Evolutionary conservation across 2,329 filamentous ascomycete species (phyloP).

Genomic region (Botrytis cinerea): DNA sequence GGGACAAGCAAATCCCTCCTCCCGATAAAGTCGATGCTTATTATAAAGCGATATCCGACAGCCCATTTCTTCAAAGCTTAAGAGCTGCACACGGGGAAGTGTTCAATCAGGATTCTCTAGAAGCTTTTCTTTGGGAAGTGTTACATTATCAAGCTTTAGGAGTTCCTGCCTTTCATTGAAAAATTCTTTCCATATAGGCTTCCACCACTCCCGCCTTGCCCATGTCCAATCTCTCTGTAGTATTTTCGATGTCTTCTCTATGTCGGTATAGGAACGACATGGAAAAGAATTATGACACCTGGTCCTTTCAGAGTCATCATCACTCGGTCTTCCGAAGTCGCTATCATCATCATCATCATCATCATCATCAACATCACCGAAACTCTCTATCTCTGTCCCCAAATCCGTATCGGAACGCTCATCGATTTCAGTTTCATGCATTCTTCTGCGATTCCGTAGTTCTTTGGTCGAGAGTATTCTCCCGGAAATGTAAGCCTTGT

Average conservation of each 20-base stretch:
- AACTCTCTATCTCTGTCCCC: background rate
- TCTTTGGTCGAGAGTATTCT: background rate
- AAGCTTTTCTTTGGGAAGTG: background rate
- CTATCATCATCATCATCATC: background rate
- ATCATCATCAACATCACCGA: background rate
- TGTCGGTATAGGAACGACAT: background rate
- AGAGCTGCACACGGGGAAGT: background rate
- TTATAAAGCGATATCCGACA: background rate
- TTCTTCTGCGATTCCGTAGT: background rate
- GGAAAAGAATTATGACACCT: background rate
- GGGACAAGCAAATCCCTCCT: background rate
- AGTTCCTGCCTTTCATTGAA: background rate
- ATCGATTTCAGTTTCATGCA: background rate
- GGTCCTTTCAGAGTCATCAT: background rate
- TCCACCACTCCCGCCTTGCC: background rate
- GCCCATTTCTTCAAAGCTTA: background rate
- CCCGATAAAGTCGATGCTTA: background rate
- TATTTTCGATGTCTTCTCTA: rapidly evolving
- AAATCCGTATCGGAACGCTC: background rate
- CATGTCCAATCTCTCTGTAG: background rate
- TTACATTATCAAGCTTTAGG: background rate
- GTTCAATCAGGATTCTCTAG: background rate
- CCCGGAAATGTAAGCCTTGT: background rate
- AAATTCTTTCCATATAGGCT: background rate
- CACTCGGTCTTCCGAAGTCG: background rate